A percentile compares a stretch with the other conserved stretches of the same genome.
These are phyloP conservation scores for Vitis riparia DNA, from an alignment of 164 flowering plant species.

Conservation along the genomic window DNA sequence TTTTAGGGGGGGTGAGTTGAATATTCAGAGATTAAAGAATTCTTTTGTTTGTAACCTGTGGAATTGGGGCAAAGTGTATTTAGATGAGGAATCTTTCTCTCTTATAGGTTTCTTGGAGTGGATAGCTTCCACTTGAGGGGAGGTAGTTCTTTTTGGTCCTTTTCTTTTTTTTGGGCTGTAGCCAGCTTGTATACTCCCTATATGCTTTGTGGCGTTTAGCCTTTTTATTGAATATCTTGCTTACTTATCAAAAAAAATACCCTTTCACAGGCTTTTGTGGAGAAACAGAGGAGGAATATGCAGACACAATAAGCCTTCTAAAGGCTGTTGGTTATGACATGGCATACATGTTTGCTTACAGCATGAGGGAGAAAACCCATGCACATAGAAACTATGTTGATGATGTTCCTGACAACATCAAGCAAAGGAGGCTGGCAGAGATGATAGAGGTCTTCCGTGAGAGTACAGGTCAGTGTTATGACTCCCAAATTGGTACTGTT, in stretches of 20 bases:
- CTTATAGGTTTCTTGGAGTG: no score
- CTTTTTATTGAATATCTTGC: not conserved
- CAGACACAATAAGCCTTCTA: slow-evolving; percentile 79
- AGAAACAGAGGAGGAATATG: slow-evolving; percentile 92
- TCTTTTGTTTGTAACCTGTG: no score
- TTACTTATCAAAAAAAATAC: not conserved
- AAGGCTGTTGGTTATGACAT: slow-evolving; percentile 87
- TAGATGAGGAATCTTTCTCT: no score
- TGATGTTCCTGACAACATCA: slow-evolving; percentile 80
- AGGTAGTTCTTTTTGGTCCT: no score
- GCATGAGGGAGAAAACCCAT: slow-evolving; percentile 99
- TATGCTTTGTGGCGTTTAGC: no score
- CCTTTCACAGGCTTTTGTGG: slow-evolving; percentile 82
- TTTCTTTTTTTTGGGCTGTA: no score
- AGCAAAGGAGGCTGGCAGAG: slow-evolving; percentile 87
- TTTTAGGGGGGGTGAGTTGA: no score
- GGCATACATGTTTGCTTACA: slow-evolving; percentile 99
- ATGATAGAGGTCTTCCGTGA: slow-evolving; percentile 86
- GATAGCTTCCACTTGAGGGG: no score
- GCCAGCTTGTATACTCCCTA: no score
- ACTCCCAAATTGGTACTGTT: slow-evolving; percentile 67
- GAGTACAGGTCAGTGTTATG: slow-evolving; percentile 80
- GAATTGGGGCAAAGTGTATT: no score
- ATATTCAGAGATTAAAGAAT: no score
- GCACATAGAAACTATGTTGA: slow-evolving; percentile 86